Evolutionary conservation across 1,284 basidiomycete species (phyloP), one percentile per base, ranked within the genome.

Genomic region (Boletellus sp.): DNA sequence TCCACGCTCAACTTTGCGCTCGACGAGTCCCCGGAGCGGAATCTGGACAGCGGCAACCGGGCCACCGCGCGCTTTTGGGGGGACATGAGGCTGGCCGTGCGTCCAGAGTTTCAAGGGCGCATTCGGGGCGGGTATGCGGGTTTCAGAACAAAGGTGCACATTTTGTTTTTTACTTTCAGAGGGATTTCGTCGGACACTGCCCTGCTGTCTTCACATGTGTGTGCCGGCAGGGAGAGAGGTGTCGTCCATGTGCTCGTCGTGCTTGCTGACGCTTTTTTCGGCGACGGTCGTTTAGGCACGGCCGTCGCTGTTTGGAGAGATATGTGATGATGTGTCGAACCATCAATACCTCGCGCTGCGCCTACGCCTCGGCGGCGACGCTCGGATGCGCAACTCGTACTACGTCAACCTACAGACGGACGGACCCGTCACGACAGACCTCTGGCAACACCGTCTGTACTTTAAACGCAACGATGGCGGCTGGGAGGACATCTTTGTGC

Each of bases 401-500:
- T 93, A 89, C 61, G 89, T 93, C 52, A 96, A 96, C 67, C 72
- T 96, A 30, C 93, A 95, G 68, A 94, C 92, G 3, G 81, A 86
- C 46, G 88, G 89, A 2, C 83, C 87, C 3, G 77, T 89, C 44
- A 78, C 81, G 39, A 85, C 83, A 21, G 92, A 94, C 68, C 73
- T 96, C 19, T 96, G 92, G 85, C 93, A 95, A 64, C 93, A 96
- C 63, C 78, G 90, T 35, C 73, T 96, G 35, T 91, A 83, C 69
- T 89, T 94, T 66, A 75, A 80, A 51, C 77, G 81, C 47, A 73
- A 76, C 21, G 84, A 89, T 49, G 85, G 85, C 16, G 74, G 76
- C 11, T 96, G 93, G 93, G 89, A 94, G 67, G 87, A 93, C 61
- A 71, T 95, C 11, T 84, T 88, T 59, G 91, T 91, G 58, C 64